A percentile compares a stretch with the other conserved stretches of the same genome.
Evolutionary conservation across 768 basidiomycete species (phyloP).

Genomic region (Mycena pura): DNA sequence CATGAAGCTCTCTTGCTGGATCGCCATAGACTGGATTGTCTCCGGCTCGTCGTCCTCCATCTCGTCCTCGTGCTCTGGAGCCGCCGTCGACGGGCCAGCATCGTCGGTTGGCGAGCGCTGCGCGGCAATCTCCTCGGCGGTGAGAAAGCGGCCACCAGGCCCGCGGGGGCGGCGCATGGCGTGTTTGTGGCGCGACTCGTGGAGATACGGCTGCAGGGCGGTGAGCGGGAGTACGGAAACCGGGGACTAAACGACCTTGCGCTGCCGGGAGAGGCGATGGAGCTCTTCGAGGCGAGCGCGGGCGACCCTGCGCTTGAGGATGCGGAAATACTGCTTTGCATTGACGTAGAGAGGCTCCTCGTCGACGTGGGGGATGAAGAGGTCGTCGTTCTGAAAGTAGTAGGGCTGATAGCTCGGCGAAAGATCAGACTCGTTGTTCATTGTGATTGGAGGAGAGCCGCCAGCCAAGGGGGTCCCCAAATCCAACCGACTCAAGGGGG

Average conservation of each 20-base stretch:
- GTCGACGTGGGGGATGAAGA: conserved; percentile 60
- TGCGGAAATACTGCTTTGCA: conserved; percentile 98
- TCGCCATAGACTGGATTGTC: conserved; percentile 23
- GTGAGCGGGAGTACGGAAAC: conserved; percentile 11
- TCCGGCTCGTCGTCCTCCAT: conserved; percentile 47
- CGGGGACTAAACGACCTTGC: conserved; percentile 68
- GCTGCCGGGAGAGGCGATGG: conserved; percentile 88
- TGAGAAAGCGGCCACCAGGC: conserved; percentile 96
- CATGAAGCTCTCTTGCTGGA: conserved; percentile 34
- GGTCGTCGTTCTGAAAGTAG: conserved; percentile 28
- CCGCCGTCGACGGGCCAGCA: conserved; percentile 36
- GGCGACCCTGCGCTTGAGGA: conserved; percentile 93
- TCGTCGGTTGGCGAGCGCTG: conserved; percentile 59
- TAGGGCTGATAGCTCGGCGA: conserved; percentile 25
- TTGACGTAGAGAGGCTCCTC: conserved; percentile 99
- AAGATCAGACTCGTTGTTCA: conserved; percentile 21
- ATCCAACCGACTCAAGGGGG: background rate
- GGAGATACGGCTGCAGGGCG: conserved; percentile 84
- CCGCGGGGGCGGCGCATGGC: conserved; percentile 97
- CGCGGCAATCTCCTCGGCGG: conserved; percentile 92
- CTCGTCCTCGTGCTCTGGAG: conserved; percentile 48
- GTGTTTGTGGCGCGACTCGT: conserved; percentile 97
- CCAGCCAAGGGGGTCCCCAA: too few species aligned
- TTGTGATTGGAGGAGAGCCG: conserved; percentile 11
- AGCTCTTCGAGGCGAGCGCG: conserved; percentile 92